phyloP scores from a whole-genome alignment of 75 land plant species.

The Isoetes taiwanensis region DNA sequence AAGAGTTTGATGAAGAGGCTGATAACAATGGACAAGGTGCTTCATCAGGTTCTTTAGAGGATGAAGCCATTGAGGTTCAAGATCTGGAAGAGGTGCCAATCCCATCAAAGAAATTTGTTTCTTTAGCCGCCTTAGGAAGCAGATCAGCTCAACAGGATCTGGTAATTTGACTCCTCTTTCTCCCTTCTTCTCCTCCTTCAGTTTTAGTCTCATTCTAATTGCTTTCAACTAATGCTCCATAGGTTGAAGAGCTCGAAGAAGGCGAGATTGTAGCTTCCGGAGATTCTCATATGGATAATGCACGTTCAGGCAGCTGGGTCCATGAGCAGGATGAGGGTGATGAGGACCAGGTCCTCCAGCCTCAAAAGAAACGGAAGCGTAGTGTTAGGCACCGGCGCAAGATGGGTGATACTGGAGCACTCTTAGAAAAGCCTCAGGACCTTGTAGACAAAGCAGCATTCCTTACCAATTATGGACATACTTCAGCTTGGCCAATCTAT shows the following conservation, averaged over 20 bases:
- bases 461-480: too few species aligned
- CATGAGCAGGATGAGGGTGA: conserved; percentile 83
- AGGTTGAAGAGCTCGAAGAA: conserved; percentile 90
- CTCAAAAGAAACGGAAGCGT: conserved; percentile 74
- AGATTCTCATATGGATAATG: conserved; percentile 62
- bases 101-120: conserved; percentile 73
- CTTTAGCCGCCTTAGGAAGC: conserved; percentile 83
- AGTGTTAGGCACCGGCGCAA: conserved; percentile 66
- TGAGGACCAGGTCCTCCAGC: conserved; percentile 76
- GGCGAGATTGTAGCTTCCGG: conserved; percentile 94
- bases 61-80: too few species aligned
- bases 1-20: background rate
- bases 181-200: background rate
- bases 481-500: too few species aligned
- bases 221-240: background rate
- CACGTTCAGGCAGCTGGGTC: conserved; percentile 82
- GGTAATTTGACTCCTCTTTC: conserved; percentile 25
- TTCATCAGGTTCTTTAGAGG: too few species aligned
- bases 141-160: conserved; percentile 35
- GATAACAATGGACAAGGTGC: conserved; percentile 19
- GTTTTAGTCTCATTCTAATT: background rate
- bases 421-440: too few species aligned
- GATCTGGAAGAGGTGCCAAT: conserved; percentile 23
- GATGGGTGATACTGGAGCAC: conserved; percentile 8
- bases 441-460: too few species aligned